Evolutionary conservation across 306 rosid genomes (phyloP).

Genomic region (Luffa acutangula): DNA sequence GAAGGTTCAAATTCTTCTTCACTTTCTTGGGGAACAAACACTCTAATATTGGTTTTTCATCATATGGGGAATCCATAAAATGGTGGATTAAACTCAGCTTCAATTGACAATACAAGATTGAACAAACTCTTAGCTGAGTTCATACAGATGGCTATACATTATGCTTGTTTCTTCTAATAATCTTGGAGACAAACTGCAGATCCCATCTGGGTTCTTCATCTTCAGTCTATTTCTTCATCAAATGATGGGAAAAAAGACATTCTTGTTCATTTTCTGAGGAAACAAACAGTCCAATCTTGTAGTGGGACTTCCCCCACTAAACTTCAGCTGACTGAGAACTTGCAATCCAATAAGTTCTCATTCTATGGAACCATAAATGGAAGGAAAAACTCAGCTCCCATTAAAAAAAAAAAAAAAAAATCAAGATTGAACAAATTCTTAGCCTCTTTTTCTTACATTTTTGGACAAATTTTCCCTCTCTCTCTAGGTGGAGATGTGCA

Average conservation of each 20-base stretch:
- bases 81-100: not conserved
- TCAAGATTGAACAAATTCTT: not conserved
- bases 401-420: not conserved
- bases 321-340: not conserved
- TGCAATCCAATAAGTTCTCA: not conserved
- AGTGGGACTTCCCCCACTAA: not conserved
- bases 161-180: not conserved
- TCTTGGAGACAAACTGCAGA: not conserved
- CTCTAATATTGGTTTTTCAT: not conserved
- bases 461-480: not conserved
- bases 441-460: not conserved
- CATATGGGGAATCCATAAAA: not conserved
- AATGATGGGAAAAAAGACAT: not conserved
- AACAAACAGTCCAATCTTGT: not conserved
- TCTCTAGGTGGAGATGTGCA: conserved; percentile 67
- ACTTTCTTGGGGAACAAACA: not conserved
- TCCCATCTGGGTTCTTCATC: not conserved
- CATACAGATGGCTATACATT: too few species aligned
- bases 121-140: not conserved
- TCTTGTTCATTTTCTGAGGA: not conserved
- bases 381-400: not conserved
- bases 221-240: not conserved
- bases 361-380: not conserved
- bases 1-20: not conserved
- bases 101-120: not conserved